phyloP scores from a whole-genome alignment of 2,329 filamentous ascomycete species.

The Arthrocladium fulminans region DNA sequence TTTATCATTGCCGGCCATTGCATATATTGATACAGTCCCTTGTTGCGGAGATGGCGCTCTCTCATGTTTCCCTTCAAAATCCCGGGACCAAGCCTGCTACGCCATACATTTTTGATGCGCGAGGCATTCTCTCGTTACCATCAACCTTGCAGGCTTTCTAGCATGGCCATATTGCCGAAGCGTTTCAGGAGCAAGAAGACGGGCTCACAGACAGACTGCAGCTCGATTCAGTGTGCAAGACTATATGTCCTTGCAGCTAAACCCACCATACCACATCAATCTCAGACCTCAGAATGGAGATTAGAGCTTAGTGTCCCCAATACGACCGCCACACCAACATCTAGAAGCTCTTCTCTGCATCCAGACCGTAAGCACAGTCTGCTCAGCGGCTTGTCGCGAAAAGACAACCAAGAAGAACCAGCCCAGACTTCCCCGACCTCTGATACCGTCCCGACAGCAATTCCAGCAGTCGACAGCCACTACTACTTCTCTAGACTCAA shows the following conservation, averaged over 20 bases:
- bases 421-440: background rate
- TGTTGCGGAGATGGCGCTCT: background rate
- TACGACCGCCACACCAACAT: background rate
- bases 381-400: background rate
- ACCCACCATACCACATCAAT: background rate
- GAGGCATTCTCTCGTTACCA: background rate
- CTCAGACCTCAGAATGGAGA: background rate
- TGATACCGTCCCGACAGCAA: background rate
- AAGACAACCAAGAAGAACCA: background rate
- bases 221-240: background rate
- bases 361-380: background rate
- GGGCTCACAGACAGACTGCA: background rate
- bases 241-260: background rate
- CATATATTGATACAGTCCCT: background rate
- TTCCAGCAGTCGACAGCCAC: background rate
- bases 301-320: background rate
- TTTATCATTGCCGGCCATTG: background rate
- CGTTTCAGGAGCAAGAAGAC: background rate
- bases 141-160: background rate
- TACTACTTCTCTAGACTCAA: slow-evolving; percentile 1
- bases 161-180: background rate
- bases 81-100: background rate
- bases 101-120: background rate
- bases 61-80: too few species aligned
- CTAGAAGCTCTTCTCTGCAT: background rate